These are phyloP conservation scores for Debaryomyces udenii DNA, from an alignment of 1,139 yeast genomes.

Conservation along the genomic window DNA sequence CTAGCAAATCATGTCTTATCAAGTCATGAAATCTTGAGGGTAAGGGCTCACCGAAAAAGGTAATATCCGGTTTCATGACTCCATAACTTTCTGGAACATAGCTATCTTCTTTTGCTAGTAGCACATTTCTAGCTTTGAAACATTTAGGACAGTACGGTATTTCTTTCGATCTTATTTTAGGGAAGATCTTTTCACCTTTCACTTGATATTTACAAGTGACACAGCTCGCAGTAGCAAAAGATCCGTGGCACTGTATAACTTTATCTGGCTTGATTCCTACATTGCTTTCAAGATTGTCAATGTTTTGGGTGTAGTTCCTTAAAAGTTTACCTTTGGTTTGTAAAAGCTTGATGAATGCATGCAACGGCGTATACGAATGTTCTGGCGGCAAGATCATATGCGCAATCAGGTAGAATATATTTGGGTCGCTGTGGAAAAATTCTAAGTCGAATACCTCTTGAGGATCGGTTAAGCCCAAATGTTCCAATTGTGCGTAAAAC, in stretches of 20 bases:
- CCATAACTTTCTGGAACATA: slow-evolving; percentile 55
- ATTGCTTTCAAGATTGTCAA: slow-evolving; percentile 81
- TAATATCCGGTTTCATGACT: slow-evolving; percentile 91
- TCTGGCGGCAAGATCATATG: slow-evolving; percentile 83
- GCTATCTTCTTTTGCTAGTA: slow-evolving; percentile 29
- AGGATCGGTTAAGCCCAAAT: slow-evolving; percentile 79
- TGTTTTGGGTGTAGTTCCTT: slow-evolving; percentile 89
- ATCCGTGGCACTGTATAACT: slow-evolving; percentile 91
- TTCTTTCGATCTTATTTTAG: slow-evolving; percentile 59
- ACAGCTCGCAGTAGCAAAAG: slow-evolving; percentile 88
- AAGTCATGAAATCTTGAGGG: slow-evolving; percentile 69
- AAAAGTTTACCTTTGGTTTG: slow-evolving; percentile 79
- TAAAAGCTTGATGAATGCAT: slow-evolving; percentile 72
- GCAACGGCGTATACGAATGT: slow-evolving; percentile 75
- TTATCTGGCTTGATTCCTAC: slow-evolving; percentile 74
- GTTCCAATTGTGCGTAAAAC: slow-evolving; percentile 68
- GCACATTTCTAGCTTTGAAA: slow-evolving; percentile 42
- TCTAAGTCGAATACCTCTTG: slow-evolving; percentile 87
- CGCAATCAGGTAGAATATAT: slow-evolving; percentile 81
- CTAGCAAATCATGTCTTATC: slow-evolving; percentile 55
- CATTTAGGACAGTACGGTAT: slow-evolving; percentile 79
- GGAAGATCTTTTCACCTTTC: slow-evolving; percentile 67
- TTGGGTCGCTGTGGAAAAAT: slow-evolving; percentile 74
- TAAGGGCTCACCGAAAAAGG: slow-evolving; percentile 89
- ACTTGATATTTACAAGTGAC: slow-evolving; percentile 71